These are phyloP conservation scores for Eragrostis curvula DNA, from an alignment of 176 grass and related monocot genomes.

Conservation along the genomic window DNA sequence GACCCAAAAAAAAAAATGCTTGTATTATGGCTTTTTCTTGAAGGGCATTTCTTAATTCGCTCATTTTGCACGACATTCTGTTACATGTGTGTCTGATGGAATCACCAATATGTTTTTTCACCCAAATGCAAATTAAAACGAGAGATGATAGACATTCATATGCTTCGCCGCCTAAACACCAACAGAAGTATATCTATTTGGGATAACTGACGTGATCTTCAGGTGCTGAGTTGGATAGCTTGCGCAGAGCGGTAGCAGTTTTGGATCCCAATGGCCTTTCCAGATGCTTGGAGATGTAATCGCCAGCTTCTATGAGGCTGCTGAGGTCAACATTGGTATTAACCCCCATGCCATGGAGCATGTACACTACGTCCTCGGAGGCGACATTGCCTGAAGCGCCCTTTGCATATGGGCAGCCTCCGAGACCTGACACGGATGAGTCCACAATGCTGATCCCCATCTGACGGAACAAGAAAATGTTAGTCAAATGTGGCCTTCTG, in stretches of 20 bases:
- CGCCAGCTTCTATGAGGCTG: conserved; percentile 82
- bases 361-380: conserved; percentile 84
- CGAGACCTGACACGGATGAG: conserved; percentile 82
- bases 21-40: not conserved
- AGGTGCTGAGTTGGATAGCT: conserved; percentile 19
- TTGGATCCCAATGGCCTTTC: conserved; percentile 72
- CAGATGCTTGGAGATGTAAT: conserved; percentile 88
- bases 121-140: too few relatives aligned
- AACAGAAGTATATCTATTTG: too few relatives aligned
- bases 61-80: not conserved
- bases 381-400: conserved; percentile 89
- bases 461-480: conserved; percentile 35
- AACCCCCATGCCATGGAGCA: conserved; percentile 91
- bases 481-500: not conserved
- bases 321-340: conserved; percentile 70
- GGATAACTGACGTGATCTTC: too few relatives aligned
- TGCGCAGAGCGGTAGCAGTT: conserved; percentile 65
- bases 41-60: not conserved
- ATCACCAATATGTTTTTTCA: not conserved
- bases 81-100: not conserved
- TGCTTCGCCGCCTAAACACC: too few relatives aligned
- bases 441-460: conserved; percentile 81
- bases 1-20: not conserved
- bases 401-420: conserved; percentile 87
- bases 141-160: too few relatives aligned